A percentile compares a stretch with the other conserved stretches of the same genome.
Conservation (phyloP, 2,329 filamentous ascomycete species). For the Diplodia mutila region DNA sequence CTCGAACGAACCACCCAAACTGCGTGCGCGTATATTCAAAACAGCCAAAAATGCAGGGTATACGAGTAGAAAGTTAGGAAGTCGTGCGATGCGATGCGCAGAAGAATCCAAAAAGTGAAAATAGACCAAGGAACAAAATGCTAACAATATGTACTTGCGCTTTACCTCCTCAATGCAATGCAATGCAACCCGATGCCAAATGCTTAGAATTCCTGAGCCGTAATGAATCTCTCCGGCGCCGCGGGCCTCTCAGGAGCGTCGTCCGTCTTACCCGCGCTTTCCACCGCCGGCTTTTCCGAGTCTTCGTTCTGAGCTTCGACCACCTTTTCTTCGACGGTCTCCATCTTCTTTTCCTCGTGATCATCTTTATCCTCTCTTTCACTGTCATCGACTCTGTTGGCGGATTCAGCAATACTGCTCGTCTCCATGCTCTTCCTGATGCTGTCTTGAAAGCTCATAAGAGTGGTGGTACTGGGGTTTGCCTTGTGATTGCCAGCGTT, state of each 20-base stretch:
- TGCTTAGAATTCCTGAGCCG: constrained; percentile 46
- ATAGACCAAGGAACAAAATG: not conserved
- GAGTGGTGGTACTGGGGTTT: constrained; percentile 17
- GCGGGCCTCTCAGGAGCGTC: not conserved
- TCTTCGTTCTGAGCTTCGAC: constrained; percentile 16
- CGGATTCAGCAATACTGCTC: not conserved
- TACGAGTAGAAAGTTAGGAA: not conserved
- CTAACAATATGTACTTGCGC: not conserved
- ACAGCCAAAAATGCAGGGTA: not conserved
- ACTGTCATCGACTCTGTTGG: not conserved
- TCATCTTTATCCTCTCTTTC: constrained; percentile 25
- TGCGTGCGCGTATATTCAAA: not conserved
- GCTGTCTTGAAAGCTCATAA: constrained; percentile 24
- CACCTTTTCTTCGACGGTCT: not conserved
- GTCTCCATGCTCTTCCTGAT: constrained; percentile 5
- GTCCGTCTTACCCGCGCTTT: constrained; percentile 10
- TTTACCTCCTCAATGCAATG: not conserved
- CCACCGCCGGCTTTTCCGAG: not conserved
- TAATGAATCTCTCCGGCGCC: constrained; percentile 60
- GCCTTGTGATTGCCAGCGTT: constrained; percentile 36
- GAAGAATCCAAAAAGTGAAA: not conserved
- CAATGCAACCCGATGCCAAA: too few relatives aligned
- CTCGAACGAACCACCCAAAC: not conserved
- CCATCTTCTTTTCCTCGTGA: constrained; percentile 5
- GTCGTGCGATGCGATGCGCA: not conserved